Evolutionary conservation across 2,329 filamentous ascomycete genomes (phyloP).

Genomic region (Talaromyces marneffei): DNA sequence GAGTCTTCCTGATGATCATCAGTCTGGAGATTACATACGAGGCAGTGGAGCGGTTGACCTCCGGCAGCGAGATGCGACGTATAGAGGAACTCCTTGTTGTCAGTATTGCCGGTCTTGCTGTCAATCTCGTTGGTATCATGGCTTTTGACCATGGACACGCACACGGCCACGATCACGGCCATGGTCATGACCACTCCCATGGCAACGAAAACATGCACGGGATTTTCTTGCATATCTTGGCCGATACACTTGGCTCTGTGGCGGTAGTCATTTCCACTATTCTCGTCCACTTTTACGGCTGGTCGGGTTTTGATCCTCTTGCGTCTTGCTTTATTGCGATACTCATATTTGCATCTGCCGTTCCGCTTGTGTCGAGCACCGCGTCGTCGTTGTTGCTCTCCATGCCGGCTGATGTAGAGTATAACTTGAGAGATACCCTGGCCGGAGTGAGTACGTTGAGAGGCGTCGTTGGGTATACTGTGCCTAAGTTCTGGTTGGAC

Average conservation of each 20-base stretch:
- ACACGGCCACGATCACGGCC: constrained; percentile 42
- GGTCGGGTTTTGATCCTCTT: constrained; percentile 90
- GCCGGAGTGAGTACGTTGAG: constrained; percentile 75
- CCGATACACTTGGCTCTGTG: constrained; percentile 88
- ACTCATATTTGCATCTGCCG: constrained; percentile 85
- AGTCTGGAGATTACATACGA: constrained; percentile 96
- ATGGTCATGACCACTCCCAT: constrained; percentile 46
- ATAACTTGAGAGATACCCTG: constrained; percentile 77
- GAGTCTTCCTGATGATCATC: constrained; percentile 89
- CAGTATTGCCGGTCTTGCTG: constrained; percentile 75
- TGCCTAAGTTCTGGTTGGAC: constrained; percentile 89
- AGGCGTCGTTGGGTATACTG: constrained; percentile 78
- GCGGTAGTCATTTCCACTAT: constrained; percentile 90
- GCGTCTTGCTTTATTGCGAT: constrained; percentile 91
- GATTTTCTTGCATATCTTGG: constrained; percentile 91
- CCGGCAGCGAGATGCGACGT: constrained; percentile 76
- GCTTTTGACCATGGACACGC: constrained; percentile 66
- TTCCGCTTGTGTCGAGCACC: constrained; percentile 78
- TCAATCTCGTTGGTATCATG: constrained; percentile 88
- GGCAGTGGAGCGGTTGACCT: constrained; percentile 78
- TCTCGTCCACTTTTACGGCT: constrained; percentile 79
- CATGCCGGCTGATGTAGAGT: constrained; percentile 78
- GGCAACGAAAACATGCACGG: constrained; percentile 98
- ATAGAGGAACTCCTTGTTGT: constrained; percentile 84
- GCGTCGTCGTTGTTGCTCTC: constrained; percentile 78